phyloP scores from a whole-genome alignment of 352 stramenopile species.

The Phytopythium litorale region DNA sequence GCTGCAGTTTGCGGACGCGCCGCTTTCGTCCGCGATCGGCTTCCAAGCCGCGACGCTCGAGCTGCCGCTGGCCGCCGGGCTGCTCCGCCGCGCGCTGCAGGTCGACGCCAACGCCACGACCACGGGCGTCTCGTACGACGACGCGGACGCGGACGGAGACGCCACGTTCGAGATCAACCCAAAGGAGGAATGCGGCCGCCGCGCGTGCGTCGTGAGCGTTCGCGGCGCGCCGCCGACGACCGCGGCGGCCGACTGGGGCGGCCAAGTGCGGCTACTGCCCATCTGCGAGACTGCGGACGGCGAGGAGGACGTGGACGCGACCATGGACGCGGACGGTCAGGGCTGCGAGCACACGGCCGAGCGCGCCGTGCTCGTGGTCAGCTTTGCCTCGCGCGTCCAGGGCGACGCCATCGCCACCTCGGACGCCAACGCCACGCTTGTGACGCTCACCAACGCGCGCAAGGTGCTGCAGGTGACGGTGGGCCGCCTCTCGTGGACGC shows the following conservation, averaged over 20 bases:
- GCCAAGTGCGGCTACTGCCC: constrained; percentile 41
- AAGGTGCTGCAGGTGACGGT: constrained; percentile 49
- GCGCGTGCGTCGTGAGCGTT: constrained; percentile 40
- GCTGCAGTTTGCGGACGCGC: constrained; percentile 28
- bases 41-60: constrained; percentile 48
- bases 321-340: constrained; percentile 19
- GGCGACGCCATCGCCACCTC: constrained; percentile 28
- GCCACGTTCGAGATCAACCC: constrained; percentile 50
- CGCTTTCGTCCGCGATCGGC: constrained; percentile 19
- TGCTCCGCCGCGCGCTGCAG: constrained; percentile 29
- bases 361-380: constrained; percentile 44
- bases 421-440: constrained; percentile 10
- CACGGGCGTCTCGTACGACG: constrained; percentile 9
- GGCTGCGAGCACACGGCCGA: constrained; percentile 24
- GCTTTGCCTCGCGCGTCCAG: constrained; percentile 46
- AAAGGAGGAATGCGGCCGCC: constrained; percentile 50
- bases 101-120: constrained; percentile 31
- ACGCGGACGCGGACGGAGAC: constrained; percentile 4
- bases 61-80: constrained; percentile 26
- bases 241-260: constrained; percentile 33
- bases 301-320: constrained; percentile 28
- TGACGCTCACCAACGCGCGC: constrained; percentile 36
- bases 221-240: constrained; percentile 22
- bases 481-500: constrained; percentile 34
- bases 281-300: constrained; percentile 31